These are phyloP conservation scores for Nepenthes mirabilis DNA, from an alignment of 148 eudicot species.

Conservation along the genomic window DNA sequence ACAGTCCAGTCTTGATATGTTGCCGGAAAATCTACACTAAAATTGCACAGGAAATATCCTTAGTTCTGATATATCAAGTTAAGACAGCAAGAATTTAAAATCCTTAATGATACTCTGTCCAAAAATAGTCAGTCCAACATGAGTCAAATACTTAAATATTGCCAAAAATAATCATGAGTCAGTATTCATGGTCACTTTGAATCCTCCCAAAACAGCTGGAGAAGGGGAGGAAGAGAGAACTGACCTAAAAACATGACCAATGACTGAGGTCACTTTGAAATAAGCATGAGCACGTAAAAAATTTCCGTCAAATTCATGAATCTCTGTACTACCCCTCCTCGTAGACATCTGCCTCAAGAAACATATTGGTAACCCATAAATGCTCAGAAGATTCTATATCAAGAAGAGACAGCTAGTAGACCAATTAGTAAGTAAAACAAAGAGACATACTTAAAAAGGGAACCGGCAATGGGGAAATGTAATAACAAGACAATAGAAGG, in stretches of 20 bases:
- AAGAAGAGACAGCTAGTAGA: not conserved
- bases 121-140: no score
- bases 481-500: no score
- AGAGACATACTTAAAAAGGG: no score
- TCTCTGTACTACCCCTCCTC: conserved; percentile 83
- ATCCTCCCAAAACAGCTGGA: not conserved
- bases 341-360: conserved; percentile 56
- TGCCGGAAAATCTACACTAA: conserved; percentile 88
- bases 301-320: conserved; percentile 76
- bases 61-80: conserved; percentile 3
- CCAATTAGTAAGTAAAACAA: no score
- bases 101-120: no score
- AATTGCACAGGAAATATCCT: conserved; percentile 19
- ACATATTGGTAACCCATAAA: not conserved
- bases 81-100: no score
- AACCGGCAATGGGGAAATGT: no score
- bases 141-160: no score
- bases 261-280: conserved; percentile 84
- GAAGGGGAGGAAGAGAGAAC: conserved; percentile 4
- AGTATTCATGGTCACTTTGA: no score
- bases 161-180: no score
- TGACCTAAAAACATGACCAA: conserved; percentile 97
- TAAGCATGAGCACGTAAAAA: conserved; percentile 49
- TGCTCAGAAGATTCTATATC: not conserved
- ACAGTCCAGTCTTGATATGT: conserved; percentile 71